A percentile compares a stretch with the other conserved stretches of the same genome.
Evolutionary conservation across 2,329 filamentous ascomycete species (phyloP).

Genomic region (Fusarium nelsonii): DNA sequence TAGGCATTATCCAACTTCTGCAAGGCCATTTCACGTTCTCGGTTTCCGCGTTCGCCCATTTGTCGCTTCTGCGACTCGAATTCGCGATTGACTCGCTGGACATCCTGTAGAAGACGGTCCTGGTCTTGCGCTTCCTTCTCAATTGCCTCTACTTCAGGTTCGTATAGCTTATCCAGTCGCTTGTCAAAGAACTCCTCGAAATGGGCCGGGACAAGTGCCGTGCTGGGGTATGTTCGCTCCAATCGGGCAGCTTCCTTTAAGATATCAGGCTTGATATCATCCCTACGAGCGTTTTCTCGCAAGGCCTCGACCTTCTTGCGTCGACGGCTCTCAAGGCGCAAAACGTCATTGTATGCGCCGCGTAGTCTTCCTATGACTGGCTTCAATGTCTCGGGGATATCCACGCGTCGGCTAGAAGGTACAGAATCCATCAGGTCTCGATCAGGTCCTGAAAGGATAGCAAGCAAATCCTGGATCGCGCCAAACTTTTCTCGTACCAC

Average conservation of each 20-base stretch:
- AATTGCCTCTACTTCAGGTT: constrained; percentile 78
- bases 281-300: constrained; percentile 81
- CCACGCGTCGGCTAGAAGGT: constrained; percentile 82
- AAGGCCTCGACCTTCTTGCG: constrained; percentile 83
- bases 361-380: constrained; percentile 82
- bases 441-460: constrained; percentile 82
- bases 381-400: constrained; percentile 84
- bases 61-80: constrained; percentile 79
- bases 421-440: constrained; percentile 88
- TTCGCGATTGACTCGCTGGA: constrained; percentile 80
- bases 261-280: constrained; percentile 90
- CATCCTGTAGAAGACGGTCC: constrained; percentile 73
- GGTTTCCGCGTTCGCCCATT: constrained; percentile 70
- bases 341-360: constrained; percentile 85
- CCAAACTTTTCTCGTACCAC: constrained; percentile 82
- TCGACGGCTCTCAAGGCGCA: constrained; percentile 83
- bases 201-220: constrained; percentile 85
- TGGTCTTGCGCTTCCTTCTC: constrained; percentile 81
- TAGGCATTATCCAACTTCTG: constrained; percentile 93
- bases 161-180: constrained; percentile 80
- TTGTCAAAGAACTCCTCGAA: constrained; percentile 93
- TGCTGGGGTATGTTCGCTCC: constrained; percentile 87
- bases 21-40: constrained; percentile 85
- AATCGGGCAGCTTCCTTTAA: constrained; percentile 85
- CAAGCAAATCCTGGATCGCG: constrained; percentile 79